Evolutionary conservation across 2,329 filamentous ascomycete genomes (phyloP).

Genomic region (Spiromastix sp.): DNA sequence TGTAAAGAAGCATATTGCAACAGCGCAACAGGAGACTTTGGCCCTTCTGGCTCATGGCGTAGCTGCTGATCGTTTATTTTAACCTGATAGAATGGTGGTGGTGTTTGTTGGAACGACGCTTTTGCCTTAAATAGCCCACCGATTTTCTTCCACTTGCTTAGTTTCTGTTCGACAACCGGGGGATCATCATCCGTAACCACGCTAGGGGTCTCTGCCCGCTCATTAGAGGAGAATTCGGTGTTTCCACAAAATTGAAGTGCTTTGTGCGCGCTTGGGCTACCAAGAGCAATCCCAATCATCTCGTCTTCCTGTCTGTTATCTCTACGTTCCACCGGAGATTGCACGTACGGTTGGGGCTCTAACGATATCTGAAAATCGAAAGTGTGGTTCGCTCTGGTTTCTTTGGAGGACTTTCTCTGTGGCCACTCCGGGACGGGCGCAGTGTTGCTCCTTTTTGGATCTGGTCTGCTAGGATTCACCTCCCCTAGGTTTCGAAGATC

Average conservation of each 20-base stretch:
- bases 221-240: background rate
- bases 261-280: slow-evolving; percentile 46
- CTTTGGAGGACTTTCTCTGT: too few species aligned
- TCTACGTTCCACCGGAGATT: background rate
- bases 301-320: slow-evolving; percentile 24
- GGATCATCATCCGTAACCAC: background rate
- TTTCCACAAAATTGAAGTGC: background rate
- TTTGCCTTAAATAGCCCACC: slow-evolving; percentile 34
- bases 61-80: slow-evolving; percentile 15
- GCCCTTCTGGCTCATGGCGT: slow-evolving; percentile 4
- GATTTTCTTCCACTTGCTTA: slow-evolving; percentile 39
- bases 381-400: background rate
- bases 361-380: slow-evolving; percentile 5
- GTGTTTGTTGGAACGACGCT: slow-evolving; percentile 8
- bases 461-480: slow-evolving; percentile 2
- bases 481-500: slow-evolving; percentile 16
- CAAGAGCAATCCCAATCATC: slow-evolving; percentile 63
- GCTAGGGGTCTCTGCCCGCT: slow-evolving; percentile 20
- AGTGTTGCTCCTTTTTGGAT: too few species aligned
- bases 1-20: slow-evolving; percentile 3
- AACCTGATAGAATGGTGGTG: slow-evolving; percentile 22
- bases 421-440: too few species aligned
- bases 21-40: too few species aligned
- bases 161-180: slow-evolving; percentile 20
- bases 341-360: background rate